Conservation (phyloP, 2,329 filamentous ascomycete genomes). For the Didymella exigua region DNA sequence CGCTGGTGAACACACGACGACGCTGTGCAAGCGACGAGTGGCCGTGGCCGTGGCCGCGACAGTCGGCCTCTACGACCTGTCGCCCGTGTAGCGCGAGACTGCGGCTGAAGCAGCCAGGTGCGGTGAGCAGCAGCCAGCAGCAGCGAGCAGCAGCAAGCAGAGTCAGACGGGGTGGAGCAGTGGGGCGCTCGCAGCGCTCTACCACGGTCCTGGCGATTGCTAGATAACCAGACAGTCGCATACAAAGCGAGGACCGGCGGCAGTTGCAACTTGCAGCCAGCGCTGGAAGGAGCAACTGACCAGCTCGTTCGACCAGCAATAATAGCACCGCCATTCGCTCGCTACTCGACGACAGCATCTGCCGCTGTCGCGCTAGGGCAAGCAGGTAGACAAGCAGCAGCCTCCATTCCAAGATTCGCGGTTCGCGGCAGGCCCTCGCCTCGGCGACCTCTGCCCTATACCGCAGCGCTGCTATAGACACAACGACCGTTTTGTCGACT, state of each 20-base stretch:
- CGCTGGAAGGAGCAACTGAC: background rate
- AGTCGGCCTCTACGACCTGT: conserved; percentile 1
- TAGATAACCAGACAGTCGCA: too few species aligned
- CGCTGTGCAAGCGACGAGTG: conserved; percentile 11
- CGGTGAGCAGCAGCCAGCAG: conserved; percentile 1
- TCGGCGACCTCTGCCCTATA: conserved; percentile 5
- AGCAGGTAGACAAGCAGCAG: background rate
- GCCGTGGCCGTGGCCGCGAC: background rate
- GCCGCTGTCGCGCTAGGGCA: conserved; percentile 8
- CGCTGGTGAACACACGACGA: conserved; percentile 22
- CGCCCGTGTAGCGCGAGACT: background rate
- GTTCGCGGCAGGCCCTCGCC: conserved; percentile 1
- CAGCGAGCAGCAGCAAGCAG: background rate
- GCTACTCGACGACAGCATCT: background rate
- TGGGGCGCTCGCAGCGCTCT: background rate
- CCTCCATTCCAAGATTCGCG: conserved; percentile 14
- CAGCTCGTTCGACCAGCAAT: background rate
- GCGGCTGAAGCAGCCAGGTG: conserved; percentile 8
- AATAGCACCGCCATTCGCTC: background rate
- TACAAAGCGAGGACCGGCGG: background rate
- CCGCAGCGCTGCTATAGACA: conserved; percentile 22
- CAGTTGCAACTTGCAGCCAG: background rate
- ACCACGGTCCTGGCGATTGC: background rate
- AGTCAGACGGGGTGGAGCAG: conserved; percentile 9
- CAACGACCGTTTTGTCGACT: conserved; percentile 11